phyloP scores from a whole-genome alignment of 495 filamentous ascomycete species.

The Penicillium roqueforti region DNA sequence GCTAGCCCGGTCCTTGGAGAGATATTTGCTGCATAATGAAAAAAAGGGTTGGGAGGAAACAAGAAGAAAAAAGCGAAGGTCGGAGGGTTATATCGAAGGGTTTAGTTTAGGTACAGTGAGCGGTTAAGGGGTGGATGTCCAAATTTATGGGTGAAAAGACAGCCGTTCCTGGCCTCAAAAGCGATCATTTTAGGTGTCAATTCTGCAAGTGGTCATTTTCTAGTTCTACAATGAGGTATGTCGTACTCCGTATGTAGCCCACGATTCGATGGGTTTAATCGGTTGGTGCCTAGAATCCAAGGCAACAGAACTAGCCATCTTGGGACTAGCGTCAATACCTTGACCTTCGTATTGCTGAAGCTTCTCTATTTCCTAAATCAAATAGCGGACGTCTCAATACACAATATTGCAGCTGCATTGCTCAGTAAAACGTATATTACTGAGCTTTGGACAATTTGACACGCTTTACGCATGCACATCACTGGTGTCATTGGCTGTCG shows the following conservation, averaged over 20 bases:
- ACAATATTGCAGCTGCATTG: not conserved
- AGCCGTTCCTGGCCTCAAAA: too few species aligned
- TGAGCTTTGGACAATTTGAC: not conserved
- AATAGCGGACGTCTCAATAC: not conserved
- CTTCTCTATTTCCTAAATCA: slow-evolving; percentile 1
- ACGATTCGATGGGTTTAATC: not conserved
- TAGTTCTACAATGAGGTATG: too few species aligned
- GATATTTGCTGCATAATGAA: too few species aligned
- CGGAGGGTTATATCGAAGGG: too few species aligned
- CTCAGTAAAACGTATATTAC: not conserved
- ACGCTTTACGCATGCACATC: not conserved
- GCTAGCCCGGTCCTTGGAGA: not conserved
- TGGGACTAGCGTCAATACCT: not conserved
- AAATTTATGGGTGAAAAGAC: too few species aligned
- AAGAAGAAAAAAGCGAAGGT: too few species aligned
- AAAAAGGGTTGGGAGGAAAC: too few species aligned
- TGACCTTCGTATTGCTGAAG: slow-evolving; percentile 6
- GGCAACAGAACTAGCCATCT: not conserved
- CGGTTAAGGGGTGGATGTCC: too few species aligned
- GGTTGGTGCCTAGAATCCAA: not conserved
- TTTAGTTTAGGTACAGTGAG: too few species aligned
- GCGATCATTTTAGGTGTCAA: too few species aligned
- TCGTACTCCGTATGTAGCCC: too few species aligned
- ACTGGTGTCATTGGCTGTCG: not conserved
- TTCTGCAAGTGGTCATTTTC: too few species aligned